Base-by-base conservation (phyloP, 2,329 filamentous ascomycete genomes). In the Ilyonectria destructans region DNA sequence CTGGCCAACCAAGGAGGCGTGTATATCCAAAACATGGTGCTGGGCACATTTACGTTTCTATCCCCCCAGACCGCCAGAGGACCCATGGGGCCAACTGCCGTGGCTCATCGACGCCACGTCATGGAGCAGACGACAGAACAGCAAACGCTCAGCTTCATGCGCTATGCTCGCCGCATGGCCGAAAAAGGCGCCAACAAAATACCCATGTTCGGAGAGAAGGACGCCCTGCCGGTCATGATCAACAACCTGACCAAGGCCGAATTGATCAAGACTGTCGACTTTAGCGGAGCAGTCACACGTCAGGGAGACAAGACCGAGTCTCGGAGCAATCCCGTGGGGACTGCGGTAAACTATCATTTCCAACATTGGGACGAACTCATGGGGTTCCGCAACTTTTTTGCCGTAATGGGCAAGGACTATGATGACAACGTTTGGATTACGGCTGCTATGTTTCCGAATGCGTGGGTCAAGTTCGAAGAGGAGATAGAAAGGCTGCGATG, bases 201-300 rank as follows among this genome's bases (percentile, higher is more conserved):
- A 33, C 51, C 80, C 0, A 19, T 80, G 4, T 81, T 77, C 43
- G 82, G 83, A 7, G 77, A 80, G n/a, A 26, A 79, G 0, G 69
- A 75, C 37, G 72, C 74, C 29, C 49, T 78, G 15, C 73, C 84
- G 31, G 62, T 84, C 23, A 70, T 84, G 17, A 81, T 79, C 59
- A 73, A 79, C 3, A 67, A 70, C 12, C 40, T 54, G 33, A 61
- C 45, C 49, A 61, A 66, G 40, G 51, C 56, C 7, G n/a, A 62
- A 3, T 48, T 60, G n/a, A 59, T 58, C 37, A 49, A 57, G 9
- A 54, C 43, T 1, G 58, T 54, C n/a, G 37, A 69, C 35, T 69
- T 69, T 15, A 13, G 55, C 13, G 49, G 31, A 3, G 67, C 66
- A 9, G 56, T 68, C 17, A 17, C 35, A 6, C 40, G 35, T 17